A percentile compares a stretch with the other conserved stretches of the same genome.
phyloP scores from a whole-genome alignment of 306 rosid species.

The Cucumis hystrix region DNA sequence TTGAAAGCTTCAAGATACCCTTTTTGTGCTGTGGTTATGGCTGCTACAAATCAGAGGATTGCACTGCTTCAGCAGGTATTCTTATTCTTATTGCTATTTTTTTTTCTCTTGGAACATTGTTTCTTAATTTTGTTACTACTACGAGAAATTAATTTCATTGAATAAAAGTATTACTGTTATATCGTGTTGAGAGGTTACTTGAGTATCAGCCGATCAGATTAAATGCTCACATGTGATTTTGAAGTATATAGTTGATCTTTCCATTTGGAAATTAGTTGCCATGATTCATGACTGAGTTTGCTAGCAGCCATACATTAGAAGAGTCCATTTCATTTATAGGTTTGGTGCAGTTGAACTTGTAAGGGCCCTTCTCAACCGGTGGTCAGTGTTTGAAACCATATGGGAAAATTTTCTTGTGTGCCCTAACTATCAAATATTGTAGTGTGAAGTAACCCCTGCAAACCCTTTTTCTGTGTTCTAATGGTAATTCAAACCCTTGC shows the following conservation, averaged over 20 bases:
- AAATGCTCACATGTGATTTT: neutral
- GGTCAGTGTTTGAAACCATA: neutral
- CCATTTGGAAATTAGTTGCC: neutral
- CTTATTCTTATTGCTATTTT: neutral
- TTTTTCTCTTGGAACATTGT: neutral
- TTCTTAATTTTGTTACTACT: neutral
- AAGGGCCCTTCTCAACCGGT: neutral
- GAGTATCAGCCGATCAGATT: neutral
- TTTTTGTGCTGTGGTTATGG: conserved; percentile 90
- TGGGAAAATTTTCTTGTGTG: neutral
- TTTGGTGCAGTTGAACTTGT: neutral
- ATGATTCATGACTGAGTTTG: neutral
- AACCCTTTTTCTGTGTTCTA: neutral
- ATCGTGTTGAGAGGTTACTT: neutral
- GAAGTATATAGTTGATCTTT: neutral
- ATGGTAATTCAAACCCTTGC: neutral
- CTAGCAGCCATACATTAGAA: neutral
- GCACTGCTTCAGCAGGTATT: conserved; percentile 86
- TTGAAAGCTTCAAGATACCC: conserved; percentile 89
- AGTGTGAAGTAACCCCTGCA: neutral
- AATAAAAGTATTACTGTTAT: neutral
- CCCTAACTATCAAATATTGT: neutral
- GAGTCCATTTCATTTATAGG: neutral
- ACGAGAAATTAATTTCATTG: neutral
- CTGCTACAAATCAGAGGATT: conserved; percentile 85